Evolutionary conservation across 352 stramenopile species (phyloP).

Genomic region (Phytopythium oedochilum): DNA sequence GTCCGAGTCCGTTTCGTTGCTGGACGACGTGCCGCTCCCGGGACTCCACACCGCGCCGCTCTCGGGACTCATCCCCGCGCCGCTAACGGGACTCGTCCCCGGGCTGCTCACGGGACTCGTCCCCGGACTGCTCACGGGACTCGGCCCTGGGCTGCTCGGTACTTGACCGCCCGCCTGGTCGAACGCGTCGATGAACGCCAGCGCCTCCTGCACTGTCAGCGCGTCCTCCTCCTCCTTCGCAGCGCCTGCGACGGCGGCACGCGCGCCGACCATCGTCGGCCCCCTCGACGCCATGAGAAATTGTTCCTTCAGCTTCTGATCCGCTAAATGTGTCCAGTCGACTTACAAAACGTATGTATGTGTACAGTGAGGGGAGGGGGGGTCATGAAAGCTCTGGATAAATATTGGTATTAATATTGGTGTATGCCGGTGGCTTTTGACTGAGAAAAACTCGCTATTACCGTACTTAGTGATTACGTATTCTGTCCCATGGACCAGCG

Average conservation of each 20-base stretch:
- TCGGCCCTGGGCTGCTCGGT: neutral
- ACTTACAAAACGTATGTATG: too few species aligned
- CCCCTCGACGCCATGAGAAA: slow-evolving; percentile 12
- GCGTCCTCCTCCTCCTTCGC: slow-evolving; percentile 18
- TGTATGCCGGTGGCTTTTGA: too few species aligned
- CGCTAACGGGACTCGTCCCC: neutral
- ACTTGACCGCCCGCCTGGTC: slow-evolving; percentile 7
- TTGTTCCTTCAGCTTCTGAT: too few species aligned
- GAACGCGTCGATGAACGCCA: slow-evolving; percentile 32
- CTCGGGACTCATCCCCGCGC: neutral
- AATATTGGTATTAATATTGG: too few species aligned
- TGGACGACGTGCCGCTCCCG: neutral
- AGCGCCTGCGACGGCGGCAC: slow-evolving; percentile 17
- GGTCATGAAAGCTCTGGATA: too few species aligned
- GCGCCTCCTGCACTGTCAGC: slow-evolving; percentile 26
- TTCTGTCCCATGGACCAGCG: too few species aligned
- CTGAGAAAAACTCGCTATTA: too few species aligned
- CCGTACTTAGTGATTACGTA: too few species aligned
- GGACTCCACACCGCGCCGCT: neutral
- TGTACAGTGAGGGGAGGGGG: too few species aligned
- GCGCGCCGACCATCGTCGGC: slow-evolving; percentile 15
- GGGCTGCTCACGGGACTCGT: neutral
- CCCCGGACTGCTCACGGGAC: neutral
- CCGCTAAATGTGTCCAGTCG: too few species aligned
- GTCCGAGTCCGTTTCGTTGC: neutral